Percentiles rank a stretch among this genome's conserved stretches.
These are phyloP conservation scores for Ustilago xerochloae DNA, from an alignment of 1,284 basidiomycete genomes.

Conservation along the genomic window DNA sequence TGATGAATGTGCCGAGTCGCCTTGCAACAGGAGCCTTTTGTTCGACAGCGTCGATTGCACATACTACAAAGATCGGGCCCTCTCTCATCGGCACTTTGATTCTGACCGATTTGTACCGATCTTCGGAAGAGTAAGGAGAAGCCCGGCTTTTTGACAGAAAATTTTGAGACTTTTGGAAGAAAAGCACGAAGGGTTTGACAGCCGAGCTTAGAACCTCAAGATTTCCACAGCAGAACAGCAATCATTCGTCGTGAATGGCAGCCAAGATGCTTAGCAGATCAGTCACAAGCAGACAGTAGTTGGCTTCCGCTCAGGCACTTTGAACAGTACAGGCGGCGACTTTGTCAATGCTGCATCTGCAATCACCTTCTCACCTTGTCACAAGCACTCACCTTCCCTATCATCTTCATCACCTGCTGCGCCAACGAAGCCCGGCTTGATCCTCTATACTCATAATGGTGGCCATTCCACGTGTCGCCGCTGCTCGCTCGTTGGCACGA, in stretches of 20 bases:
- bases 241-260: too few species aligned
- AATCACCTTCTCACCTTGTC: background rate
- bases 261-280: background rate
- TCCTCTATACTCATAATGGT: conserved; percentile 16
- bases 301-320: too few species aligned
- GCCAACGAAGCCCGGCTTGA: background rate
- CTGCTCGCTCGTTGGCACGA: conserved; percentile 43
- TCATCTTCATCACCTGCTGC: background rate
- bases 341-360: too few species aligned
- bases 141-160: background rate
- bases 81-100: too few species aligned
- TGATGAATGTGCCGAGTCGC: too few species aligned
- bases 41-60: too few species aligned
- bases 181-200: background rate
- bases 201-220: background rate
- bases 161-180: conserved; percentile 39
- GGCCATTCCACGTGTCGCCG: conserved; percentile 34
- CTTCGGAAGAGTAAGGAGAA: conserved; percentile 10
- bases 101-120: conserved; percentile 18
- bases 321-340: too few species aligned
- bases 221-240: conserved; percentile 4
- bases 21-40: too few species aligned
- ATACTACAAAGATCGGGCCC: too few species aligned
- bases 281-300: too few species aligned
- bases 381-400: background rate